Evolutionary conservation across 2,329 filamentous ascomycete species (phyloP), one percentile per base, ranked within the genome.

Genomic region (Eutypa lata): DNA sequence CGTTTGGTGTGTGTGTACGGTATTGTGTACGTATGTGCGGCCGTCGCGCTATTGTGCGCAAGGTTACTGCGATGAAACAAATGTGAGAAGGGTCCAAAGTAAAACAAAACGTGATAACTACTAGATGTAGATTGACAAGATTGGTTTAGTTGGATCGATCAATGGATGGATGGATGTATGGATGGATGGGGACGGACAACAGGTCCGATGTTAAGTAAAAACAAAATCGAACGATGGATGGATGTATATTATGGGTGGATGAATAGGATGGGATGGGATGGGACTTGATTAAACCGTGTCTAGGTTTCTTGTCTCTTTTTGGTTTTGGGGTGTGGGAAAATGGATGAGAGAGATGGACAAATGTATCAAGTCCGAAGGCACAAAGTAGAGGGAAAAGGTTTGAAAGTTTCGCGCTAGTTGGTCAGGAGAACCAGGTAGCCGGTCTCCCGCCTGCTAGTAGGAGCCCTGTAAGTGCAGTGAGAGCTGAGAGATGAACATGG

Each of bases 311-410:
- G 42, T 26, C 42, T 45, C 22, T 45, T 45, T 24, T 45, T 14
- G 10, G 10, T n/a, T 28, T n/a, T 45, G 19, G 42, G 42, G n/a
- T 16, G 35, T 14, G 35, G 35, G 7, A 38, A 26, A n/a, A 45
- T 13, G 42, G 42, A 45, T 45, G 42, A 45, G 42, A 21, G 42
- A 45, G n/a, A 26, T 45, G 42, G 42, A 45, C 42, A 19, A 45
- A 45, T 45, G 42, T 45, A 45, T 18, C 13, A 18, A 38, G 18
- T 10, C 42, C 22, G 16, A 21, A 45, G 22, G 22, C 7, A 16
- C 22, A 1, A 45, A 45, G 42, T 45, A 45, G 42, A 45, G 42
- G 42, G 42, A 28, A 45, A 38, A 35, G 31, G 14, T 35, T 14
- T 8, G 31, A 14, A 43, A 26, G 42, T 45, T n/a, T 6, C 42